These are phyloP conservation scores for Botrytis medusae DNA, from an alignment of 2,329 filamentous ascomycete species.

Conservation along the genomic window DNA sequence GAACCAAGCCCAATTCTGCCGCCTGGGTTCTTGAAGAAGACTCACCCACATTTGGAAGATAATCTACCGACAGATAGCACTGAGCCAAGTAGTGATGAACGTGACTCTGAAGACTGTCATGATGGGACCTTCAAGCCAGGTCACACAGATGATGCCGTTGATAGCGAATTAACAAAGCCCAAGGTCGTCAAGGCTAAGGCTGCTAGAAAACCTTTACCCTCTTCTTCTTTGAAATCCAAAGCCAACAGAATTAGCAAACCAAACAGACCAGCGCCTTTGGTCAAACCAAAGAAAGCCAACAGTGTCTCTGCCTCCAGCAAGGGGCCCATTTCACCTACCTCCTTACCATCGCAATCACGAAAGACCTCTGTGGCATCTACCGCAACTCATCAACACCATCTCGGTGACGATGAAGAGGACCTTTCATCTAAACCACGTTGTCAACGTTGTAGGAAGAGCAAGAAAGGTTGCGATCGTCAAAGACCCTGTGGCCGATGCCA, in stretches of 20 bases:
- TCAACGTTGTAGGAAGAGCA: conserved; percentile 98
- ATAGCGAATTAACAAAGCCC: conserved; percentile 35
- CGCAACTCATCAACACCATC: conserved; percentile 60
- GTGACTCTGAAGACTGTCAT: conserved; percentile 50
- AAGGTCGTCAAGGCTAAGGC: conserved; percentile 47
- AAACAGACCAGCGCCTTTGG: conserved; percentile 38
- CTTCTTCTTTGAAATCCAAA: conserved; percentile 48
- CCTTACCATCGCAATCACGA: conserved; percentile 67
- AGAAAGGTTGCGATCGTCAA: conserved; percentile 97
- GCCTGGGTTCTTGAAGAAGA: conserved; percentile 46
- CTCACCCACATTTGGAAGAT: conserved; percentile 51
- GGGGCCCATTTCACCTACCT: conserved; percentile 62
- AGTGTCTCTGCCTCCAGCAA: conserved; percentile 35
- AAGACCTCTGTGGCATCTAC: conserved; percentile 73
- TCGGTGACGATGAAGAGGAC: conserved; percentile 76
- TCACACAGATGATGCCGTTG: conserved; percentile 31
- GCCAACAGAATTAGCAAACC: conserved; percentile 46
- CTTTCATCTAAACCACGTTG: conserved; percentile 94
- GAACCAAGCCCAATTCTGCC: conserved; percentile 53
- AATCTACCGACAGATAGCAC: conserved; percentile 57
- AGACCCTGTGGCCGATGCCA: conserved; percentile 93
- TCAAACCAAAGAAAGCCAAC: conserved; percentile 53
- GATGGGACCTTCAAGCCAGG: conserved; percentile 40
- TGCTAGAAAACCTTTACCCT: conserved; percentile 44
- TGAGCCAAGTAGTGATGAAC: conserved; percentile 62